These are phyloP conservation scores for Trichosporon sp. DNA, from an alignment of 1,284 basidiomycete species.

Conservation along the genomic window DNA sequence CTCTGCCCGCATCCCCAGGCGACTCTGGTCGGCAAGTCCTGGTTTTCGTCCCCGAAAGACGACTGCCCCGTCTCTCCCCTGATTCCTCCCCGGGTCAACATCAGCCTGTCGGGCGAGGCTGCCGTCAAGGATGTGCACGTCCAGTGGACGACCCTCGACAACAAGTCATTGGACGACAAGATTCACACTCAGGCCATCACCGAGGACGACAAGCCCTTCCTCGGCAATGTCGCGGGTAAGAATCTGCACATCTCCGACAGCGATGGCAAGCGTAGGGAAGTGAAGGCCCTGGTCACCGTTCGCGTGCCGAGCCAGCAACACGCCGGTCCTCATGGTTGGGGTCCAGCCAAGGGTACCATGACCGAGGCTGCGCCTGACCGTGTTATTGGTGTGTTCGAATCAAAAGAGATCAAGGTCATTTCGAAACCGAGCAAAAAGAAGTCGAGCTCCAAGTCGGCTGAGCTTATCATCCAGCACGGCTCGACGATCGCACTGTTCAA, in stretches of 20 bases:
- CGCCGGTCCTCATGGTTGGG: constrained; percentile 26
- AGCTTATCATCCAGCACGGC: constrained; percentile 90
- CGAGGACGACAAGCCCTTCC: constrained; percentile 35
- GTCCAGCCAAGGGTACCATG: constrained; percentile 40
- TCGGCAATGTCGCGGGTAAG: constrained; percentile 43
- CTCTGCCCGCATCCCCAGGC: constrained; percentile 93
- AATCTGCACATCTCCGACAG: constrained; percentile 44
- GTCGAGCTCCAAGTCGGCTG: constrained; percentile 84
- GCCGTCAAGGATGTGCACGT: constrained; percentile 56
- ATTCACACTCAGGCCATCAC: constrained; percentile 31
- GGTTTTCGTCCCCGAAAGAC: constrained; percentile 60
- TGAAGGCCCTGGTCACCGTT: constrained; percentile 83
- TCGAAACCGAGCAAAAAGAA: constrained; percentile 95
- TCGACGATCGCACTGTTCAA: constrained; percentile 94
- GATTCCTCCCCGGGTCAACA: constrained; percentile 71
- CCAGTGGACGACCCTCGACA: constrained; percentile 40
- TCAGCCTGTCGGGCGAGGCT: constrained; percentile 86
- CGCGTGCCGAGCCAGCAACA: constrained; percentile 62
- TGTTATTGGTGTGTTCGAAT: constrained; percentile 77
- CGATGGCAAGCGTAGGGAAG: constrained; percentile 59
- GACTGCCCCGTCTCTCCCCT: constrained; percentile 34
- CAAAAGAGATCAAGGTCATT: constrained; percentile 92
- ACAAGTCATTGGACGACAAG: constrained; percentile 37
- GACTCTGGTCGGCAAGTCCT: constrained; percentile 86
- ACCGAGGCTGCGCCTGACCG: constrained; percentile 64